These are phyloP conservation scores for Eucalyptus marginata DNA, from an alignment of 345 rosid species.

Conservation along the genomic window DNA sequence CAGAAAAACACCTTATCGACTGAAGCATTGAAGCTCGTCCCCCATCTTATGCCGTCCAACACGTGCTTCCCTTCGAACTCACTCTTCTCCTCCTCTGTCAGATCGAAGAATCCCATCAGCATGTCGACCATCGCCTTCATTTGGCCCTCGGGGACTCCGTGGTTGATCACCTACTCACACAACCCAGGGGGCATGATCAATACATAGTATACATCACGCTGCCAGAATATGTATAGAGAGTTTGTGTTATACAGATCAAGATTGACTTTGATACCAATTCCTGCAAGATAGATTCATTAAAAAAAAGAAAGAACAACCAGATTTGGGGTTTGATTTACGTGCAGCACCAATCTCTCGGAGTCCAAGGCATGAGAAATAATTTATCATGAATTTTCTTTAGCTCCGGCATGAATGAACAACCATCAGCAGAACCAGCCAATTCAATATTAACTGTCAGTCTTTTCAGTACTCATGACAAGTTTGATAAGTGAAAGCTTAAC, in stretches of 20 bases:
- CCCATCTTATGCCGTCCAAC: constrained; percentile 39
- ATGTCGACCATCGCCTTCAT: constrained; percentile 17
- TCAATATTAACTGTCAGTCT: background rate
- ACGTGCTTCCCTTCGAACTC: constrained; percentile 28
- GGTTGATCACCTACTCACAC: constrained; percentile 30
- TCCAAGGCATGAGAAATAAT: background rate
- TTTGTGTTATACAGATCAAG: background rate
- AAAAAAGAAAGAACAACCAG: background rate
- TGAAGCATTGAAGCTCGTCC: constrained; percentile 40
- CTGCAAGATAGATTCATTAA: background rate
- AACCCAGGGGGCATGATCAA: background rate
- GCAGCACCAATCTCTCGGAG: background rate
- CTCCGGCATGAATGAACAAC: background rate
- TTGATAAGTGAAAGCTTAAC: background rate
- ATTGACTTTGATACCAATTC: background rate
- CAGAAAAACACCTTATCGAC: constrained; percentile 28
- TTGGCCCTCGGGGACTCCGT: constrained; percentile 25
- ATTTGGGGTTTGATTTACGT: fast-evolving
- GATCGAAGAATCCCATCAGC: constrained; percentile 21
- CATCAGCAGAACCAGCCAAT: background rate
- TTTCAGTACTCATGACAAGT: background rate
- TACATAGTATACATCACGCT: background rate
- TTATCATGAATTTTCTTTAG: background rate
- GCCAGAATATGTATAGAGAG: background rate
- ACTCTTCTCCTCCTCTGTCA: constrained; percentile 36